Percentiles rank a stretch among this genome's conserved stretches.
Evolutionary conservation across 23 red algal species (phyloP).

Genomic region (Gracilaria vermiculophylla): DNA sequence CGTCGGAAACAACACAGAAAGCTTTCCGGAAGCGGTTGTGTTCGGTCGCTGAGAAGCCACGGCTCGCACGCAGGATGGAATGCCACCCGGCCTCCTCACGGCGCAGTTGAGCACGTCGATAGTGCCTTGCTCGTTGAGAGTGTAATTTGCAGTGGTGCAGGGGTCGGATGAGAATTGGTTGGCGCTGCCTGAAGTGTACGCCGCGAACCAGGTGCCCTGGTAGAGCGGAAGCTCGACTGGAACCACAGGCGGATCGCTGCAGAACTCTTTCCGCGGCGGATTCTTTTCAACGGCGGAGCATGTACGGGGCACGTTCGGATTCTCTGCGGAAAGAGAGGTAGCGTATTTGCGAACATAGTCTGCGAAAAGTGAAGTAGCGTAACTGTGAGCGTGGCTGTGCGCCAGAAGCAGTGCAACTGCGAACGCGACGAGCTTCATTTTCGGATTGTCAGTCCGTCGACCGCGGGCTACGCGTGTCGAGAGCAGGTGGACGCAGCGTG

Average conservation of each 20-base stretch:
- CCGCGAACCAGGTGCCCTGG: constrained; percentile 58
- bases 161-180: not conserved
- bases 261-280: constrained; percentile 34
- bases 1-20: constrained; percentile 25
- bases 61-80: constrained; percentile 37
- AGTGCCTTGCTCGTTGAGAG: not conserved
- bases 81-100: not conserved
- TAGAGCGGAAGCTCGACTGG: constrained; percentile 28
- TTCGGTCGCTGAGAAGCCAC: constrained; percentile 14
- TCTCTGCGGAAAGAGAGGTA: not conserved
- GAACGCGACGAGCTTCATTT: not conserved
- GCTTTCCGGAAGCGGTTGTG: constrained; percentile 30
- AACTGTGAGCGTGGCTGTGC: no score
- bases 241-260: constrained; percentile 24
- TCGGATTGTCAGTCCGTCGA: not conserved
- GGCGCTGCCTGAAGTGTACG: constrained; percentile 27
- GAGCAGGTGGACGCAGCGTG: no score
- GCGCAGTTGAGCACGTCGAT: constrained; percentile 50
- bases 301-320: not conserved
- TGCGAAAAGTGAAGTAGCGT: not conserved
- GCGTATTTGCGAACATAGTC: not conserved
- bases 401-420: not conserved
- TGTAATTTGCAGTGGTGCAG: constrained; percentile 57
- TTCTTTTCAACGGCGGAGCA: not conserved
- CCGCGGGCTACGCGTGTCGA: not conserved